Evolutionary conservation across 2,329 filamentous ascomycete species (phyloP).

Genomic region (Xylaria arbuscula): DNA sequence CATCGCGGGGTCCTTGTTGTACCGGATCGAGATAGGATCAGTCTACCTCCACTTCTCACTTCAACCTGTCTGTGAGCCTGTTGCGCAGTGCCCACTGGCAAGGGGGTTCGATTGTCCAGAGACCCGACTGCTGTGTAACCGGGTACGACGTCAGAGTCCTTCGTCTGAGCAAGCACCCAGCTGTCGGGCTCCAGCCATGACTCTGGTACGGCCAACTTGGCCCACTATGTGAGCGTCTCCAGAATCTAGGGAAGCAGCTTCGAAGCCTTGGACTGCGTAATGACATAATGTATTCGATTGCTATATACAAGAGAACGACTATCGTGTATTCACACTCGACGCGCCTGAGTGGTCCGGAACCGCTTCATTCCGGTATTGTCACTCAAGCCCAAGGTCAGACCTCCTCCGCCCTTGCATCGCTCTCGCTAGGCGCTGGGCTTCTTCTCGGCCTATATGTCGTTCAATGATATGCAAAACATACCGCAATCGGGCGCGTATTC

Average conservation of each 20-base stretch:
- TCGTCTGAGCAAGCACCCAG: conserved; percentile 44
- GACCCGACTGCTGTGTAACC: conserved; percentile 48
- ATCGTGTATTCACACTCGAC: conserved; percentile 7
- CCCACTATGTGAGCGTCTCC: conserved; percentile 11
- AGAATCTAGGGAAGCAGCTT: conserved; percentile 1
- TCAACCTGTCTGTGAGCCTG: conserved; percentile 26
- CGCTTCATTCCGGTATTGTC: neutral
- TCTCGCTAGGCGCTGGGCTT: conserved; percentile 43
- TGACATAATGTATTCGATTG: conserved; percentile 23
- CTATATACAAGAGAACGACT: conserved; percentile 38
- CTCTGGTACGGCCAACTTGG: conserved; percentile 38
- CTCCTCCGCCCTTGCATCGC: conserved; percentile 41
- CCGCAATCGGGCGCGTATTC: conserved; percentile 51
- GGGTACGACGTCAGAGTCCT: conserved; percentile 41
- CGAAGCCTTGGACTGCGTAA: neutral
- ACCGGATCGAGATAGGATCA: conserved; percentile 45
- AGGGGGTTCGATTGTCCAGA: conserved; percentile 41
- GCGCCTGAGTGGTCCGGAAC: neutral
- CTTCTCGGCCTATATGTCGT: conserved; percentile 41
- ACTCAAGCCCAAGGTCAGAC: conserved; percentile 30
- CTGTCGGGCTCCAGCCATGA: conserved; percentile 42
- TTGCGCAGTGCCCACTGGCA: conserved; percentile 24
- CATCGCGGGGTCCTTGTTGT: conserved; percentile 31
- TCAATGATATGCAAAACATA: conserved; percentile 52
- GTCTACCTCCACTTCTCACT: conserved; percentile 32